phyloP scores from a whole-genome alignment of 805 yeast species.

The Maudiozyma bulderi region DNA sequence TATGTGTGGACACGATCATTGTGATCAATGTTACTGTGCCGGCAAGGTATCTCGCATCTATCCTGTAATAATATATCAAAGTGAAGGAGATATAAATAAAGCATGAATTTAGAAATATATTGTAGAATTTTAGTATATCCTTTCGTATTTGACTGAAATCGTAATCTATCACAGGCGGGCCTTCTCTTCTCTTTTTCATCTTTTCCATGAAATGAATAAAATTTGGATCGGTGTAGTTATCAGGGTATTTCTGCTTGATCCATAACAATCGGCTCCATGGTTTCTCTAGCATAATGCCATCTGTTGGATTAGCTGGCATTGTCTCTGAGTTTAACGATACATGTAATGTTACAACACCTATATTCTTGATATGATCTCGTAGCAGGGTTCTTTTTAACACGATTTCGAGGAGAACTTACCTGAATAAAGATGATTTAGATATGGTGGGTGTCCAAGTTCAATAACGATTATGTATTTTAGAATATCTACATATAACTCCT shows the following conservation, averaged over 20 bases:
- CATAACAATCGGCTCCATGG: constrained; percentile 84
- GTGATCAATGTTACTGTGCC: background rate
- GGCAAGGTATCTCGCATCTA: constrained; percentile 17
- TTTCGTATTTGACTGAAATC: constrained; percentile 14
- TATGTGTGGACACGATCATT: background rate
- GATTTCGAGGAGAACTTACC: too few relatives aligned
- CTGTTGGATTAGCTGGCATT: background rate
- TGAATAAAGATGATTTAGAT: too few relatives aligned
- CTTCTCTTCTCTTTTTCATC: constrained; percentile 7
- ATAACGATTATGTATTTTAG: too few relatives aligned
- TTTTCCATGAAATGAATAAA: constrained; percentile 39
- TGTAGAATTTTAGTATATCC: constrained; percentile 21
- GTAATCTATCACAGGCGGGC: constrained; percentile 14
- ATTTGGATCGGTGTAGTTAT: constrained; percentile 76
- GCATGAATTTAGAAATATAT: constrained; percentile 44
- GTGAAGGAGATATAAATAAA: constrained; percentile 57
- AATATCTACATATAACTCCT: too few relatives aligned
- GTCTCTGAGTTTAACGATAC: too few relatives aligned
- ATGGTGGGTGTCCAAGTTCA: too few relatives aligned
- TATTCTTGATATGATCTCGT: too few relatives aligned
- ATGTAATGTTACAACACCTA: too few relatives aligned
- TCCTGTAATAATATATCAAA: constrained; percentile 16
- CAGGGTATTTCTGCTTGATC: constrained; percentile 79
- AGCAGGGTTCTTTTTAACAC: too few relatives aligned
- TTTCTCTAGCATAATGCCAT: background rate